Evolutionary conservation across 2,329 filamentous ascomycete species (phyloP), one percentile per base, ranked within the genome.

Genomic region (Colletotrichum siamense): DNA sequence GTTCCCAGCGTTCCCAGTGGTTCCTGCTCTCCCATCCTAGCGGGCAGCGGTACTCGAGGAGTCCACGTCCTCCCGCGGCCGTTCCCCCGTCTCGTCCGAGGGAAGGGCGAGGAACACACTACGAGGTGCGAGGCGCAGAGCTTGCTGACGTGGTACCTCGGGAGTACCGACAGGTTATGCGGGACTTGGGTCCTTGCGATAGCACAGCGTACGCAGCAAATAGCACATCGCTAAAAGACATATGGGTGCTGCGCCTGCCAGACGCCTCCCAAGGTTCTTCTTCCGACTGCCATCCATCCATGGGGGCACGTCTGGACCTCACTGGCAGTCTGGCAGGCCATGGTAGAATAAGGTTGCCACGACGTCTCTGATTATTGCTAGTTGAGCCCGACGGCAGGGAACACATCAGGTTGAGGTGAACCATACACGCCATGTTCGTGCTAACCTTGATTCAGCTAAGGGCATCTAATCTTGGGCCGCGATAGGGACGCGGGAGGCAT

Each of bases 81-180:
- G 18, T 49, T 49, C 39, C 39, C 39, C 39, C 39, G 39, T 49
- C 39, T 49, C 39, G 39, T 49, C 39, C 39, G 39, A 49, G 39
- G 39, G 39, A 49, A 49, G 39, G 39, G 39, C 18, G 39, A 49
- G 39, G 39, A 44, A 44, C 39, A 44, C 39, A n/a, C 39, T 44
- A 44, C 39, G 39, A n/a, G 39, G 34, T 71, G 28, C 24, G 62
- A 67, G 73, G 69, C 69, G 73, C 69, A 75, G 39, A 63, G 69
- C 49, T 34, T 62, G 55, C 57, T 68, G 39, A 34, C 63, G 69
- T 8, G 26, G 69, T 71, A 71, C 55, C 39, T 67, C 55, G 69
- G 69, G 57, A 26, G 67, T 71, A 74, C 67, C 67, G 64, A 69
- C n/a, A 32, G 39, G 52, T 34, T 24, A 61, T 28, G 12, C 18